Evolutionary conservation across 2,329 filamentous ascomycete genomes (phyloP).

Genomic region (Trichoderma lentiforme): DNA sequence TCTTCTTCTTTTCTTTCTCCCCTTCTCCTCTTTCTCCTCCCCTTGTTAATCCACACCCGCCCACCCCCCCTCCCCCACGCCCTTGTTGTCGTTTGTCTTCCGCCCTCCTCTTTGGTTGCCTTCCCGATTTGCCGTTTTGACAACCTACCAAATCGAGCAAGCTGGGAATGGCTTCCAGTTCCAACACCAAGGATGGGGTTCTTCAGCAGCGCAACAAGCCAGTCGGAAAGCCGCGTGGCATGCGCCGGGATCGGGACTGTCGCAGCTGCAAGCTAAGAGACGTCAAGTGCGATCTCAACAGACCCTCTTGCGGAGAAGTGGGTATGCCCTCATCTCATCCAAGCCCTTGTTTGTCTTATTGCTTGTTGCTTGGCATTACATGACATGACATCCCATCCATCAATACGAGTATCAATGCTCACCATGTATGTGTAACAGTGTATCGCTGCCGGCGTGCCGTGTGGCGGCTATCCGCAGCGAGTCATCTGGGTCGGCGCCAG

Average conservation of each 20-base stretch:
- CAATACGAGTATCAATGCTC: not conserved
- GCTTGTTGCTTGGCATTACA: not conserved
- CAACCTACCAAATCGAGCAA: conserved; percentile 6
- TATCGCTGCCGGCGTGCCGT: conserved; percentile 28
- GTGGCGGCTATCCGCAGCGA: conserved; percentile 32
- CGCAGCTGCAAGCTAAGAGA: conserved; percentile 26
- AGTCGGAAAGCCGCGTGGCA: conserved; percentile 28
- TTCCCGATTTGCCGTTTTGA: not conserved
- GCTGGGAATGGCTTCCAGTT: conserved; percentile 14
- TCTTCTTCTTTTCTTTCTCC: not conserved
- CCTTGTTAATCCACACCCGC: not conserved
- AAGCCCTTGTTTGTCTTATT: not conserved
- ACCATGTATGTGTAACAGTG: conserved; percentile 20
- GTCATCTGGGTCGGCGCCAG: conserved; percentile 29
- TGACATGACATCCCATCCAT: not conserved
- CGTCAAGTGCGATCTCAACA: conserved; percentile 30
- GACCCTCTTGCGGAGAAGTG: conserved; percentile 25
- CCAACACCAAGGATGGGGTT: conserved; percentile 7
- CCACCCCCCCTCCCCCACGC: not conserved
- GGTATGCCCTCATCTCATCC: not conserved
- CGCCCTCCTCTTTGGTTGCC: not conserved
- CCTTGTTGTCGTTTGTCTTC: not conserved
- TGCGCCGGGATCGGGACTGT: conserved; percentile 31
- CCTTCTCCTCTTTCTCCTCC: not conserved
- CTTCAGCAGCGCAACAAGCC: conserved; percentile 17